A percentile compares a stretch with the other conserved stretches of the same genome.
phyloP scores from a whole-genome alignment of 768 basidiomycete genomes.

The Leccinum pellstonianum region DNA sequence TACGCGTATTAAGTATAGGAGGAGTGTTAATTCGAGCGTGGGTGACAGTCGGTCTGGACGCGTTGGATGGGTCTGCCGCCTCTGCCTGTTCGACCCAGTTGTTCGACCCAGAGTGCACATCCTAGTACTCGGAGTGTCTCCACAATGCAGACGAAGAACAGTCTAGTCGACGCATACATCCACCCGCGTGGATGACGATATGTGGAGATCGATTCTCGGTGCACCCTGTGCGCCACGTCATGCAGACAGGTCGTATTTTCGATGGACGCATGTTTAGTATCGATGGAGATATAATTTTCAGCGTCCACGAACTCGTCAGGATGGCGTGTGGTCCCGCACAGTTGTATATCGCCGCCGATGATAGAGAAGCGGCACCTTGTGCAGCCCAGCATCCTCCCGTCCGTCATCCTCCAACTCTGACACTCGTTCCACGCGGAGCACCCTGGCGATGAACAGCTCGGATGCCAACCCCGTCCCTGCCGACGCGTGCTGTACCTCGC shows the following conservation, averaged over 20 bases:
- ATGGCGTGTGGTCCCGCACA: constrained; percentile 32
- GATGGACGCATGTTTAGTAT: constrained; percentile 6
- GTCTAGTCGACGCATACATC: too few relatives aligned
- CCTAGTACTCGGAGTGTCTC: not conserved
- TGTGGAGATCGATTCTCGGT: not conserved
- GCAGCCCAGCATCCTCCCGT: constrained; percentile 13
- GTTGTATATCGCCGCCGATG: constrained; percentile 61
- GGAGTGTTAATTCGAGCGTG: not conserved
- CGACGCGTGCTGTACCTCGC: constrained; percentile 20
- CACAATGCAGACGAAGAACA: not conserved
- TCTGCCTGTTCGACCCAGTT: not conserved
- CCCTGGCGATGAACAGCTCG: constrained; percentile 82
- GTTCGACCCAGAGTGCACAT: not conserved
- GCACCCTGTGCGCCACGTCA: not conserved
- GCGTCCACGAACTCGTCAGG: not conserved
- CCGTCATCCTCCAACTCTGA: constrained; percentile 20
- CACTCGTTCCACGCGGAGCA: constrained; percentile 57
- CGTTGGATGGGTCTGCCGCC: not conserved
- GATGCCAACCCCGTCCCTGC: constrained; percentile 43
- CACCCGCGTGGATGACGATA: not conserved
- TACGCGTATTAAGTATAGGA: too few relatives aligned
- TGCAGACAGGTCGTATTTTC: constrained; percentile 7
- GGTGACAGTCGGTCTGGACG: not conserved
- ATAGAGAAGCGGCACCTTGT: constrained; percentile 60
- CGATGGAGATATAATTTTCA: not conserved